Evolutionary conservation across 306 rosid species (phyloP), one percentile per base, ranked within the genome.

Genomic region (Fragaria nilgerrensis): DNA sequence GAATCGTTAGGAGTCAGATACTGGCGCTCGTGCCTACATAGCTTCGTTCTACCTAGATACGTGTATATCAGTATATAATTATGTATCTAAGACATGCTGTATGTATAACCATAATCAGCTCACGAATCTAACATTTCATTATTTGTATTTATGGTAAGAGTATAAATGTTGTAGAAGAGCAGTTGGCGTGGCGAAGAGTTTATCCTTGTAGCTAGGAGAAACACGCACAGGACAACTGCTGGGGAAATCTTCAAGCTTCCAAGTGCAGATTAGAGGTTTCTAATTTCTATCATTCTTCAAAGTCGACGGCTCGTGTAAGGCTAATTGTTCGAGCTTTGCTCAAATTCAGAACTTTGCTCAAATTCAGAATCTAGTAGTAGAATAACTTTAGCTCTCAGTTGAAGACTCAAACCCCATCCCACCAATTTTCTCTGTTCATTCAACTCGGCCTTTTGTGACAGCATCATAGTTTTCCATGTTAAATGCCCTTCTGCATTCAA

Each of bases 1-100:
- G 97, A 29, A 91, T 92, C 75, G 85, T 95, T 69, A 91, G 97
- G 87, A 95, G 85, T 81, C 97, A 95, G 88, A 95, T 91, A 83
- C 80, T 92, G 83, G 97, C 97, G 48, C 94, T 95, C 27, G 52
- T 95, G 70, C 99, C 99, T 14, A 87, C 92, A 22, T 95, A 84
- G 87, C 75, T 75, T 74, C 73, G 73, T 29, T n/a, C 19, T 2
- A 50, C 20, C 37, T 55, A 53, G 16, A 32, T 14, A 79, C 22
- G 41, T 74, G 41, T 37, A 44, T 25, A 70, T n/a, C 14, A 53
- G 52, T 39, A 41, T 23, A 43, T 73, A 39, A 12, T 1, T 55
- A 32, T 70, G 32, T 61, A 22, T 65, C 19, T 6, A 16, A 0
- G 29, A 37, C 22, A 11, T 16, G 19, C 61, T 53, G 55, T 56